Evolutionary conservation across 352 stramenopile species (phyloP), one percentile per base, ranked within the genome.

Genomic region (Phytophthora constricta): DNA sequence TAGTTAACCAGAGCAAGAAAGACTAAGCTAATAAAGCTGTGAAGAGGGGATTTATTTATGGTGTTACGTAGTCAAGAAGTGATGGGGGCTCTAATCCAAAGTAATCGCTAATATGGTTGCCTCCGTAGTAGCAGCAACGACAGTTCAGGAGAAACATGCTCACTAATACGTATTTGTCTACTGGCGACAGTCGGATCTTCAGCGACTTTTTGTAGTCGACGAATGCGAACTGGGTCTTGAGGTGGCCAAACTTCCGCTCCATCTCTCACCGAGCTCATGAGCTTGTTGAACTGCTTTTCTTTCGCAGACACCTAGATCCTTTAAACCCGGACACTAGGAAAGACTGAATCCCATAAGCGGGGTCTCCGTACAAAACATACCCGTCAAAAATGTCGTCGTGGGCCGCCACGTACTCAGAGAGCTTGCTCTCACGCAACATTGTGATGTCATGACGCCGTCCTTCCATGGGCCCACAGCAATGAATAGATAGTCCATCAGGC

Each of bases 401-500:
- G 0, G 25, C 4, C 0, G 9, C 26, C n/a, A 58, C 9, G 14
- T 42, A 68, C 13, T 50, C 34, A 25, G 37, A 9, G 1, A 68
- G 17, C 27, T 58, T 62, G 20, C 52, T 58, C 28, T 46, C 28
- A 50, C 60, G 42, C 17, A 62, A 13, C 28, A 60, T 51, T 4
- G 50, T 61, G 25, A 61, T 62, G 13, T 51, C 51, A 51, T 62
- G 60, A 10, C 39, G 33, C 0, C 60, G 43, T 4, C 51, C 28
- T 68, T 62, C 42, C 50, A 68, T 57, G 1, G 31, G 37, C 1
- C 60, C 42, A 39, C 49, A 61, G 37, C 28, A 67, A 51, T 62
- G 31, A 5, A 62, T 61, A 20, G 27, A 14, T 2, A 61, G 14
- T 0, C 50, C 43, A 9, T 67, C 48, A 22, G 27, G 59, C n/a